Evolutionary conservation across 306 rosid species (phyloP).

Genomic region (Inga leiocalycina): DNA sequence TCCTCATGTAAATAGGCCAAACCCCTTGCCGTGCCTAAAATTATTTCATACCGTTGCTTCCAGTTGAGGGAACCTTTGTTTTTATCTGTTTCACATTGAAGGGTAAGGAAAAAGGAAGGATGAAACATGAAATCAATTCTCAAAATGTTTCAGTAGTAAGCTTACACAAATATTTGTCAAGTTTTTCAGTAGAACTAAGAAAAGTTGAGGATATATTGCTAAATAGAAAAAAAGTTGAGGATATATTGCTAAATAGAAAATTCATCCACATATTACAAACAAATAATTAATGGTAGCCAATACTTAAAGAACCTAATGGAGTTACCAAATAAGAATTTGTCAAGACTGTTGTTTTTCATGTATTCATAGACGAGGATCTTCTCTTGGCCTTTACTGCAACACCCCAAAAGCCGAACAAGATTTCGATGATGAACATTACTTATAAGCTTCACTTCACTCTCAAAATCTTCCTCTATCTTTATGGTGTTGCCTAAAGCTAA

Average conservation of each 20-base stretch:
- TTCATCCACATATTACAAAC: background rate
- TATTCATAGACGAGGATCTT: background rate
- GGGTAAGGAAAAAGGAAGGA: background rate
- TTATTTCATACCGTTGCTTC: constrained; percentile 61
- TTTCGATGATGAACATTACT: background rate
- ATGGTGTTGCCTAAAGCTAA: background rate
- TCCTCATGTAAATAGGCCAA: constrained; percentile 74
- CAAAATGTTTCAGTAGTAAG: background rate
- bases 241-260: background rate
- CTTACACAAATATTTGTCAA: background rate
- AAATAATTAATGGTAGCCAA: background rate
- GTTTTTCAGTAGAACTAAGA: background rate
- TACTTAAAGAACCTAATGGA: background rate
- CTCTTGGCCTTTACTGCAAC: background rate
- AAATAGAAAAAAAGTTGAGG: background rate
- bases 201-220: background rate
- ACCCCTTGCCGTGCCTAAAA: constrained; percentile 70
- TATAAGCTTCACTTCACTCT: background rate
- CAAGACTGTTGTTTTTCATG: background rate
- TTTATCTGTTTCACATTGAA: constrained; percentile 38
- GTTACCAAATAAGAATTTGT: constrained; percentile 16
- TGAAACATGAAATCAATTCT: constrained; percentile 1
- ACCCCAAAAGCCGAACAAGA: background rate
- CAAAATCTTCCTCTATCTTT: background rate
- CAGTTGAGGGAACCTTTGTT: constrained; percentile 58